phyloP scores from a whole-genome alignment of 1,284 basidiomycete species.

The Irpex lacteus region DNA sequence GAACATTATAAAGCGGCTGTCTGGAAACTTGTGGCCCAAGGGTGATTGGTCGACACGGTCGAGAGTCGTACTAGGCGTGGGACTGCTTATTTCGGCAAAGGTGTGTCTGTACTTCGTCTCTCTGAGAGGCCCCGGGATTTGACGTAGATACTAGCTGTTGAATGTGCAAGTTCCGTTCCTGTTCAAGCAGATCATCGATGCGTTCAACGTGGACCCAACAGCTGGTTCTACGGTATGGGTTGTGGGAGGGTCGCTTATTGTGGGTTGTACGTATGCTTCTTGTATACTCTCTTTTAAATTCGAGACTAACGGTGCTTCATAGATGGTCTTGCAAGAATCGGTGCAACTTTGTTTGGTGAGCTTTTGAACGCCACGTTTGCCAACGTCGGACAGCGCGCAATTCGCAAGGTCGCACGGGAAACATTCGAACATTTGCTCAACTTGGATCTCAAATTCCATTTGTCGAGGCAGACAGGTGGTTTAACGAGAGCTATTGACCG shows the following conservation, averaged over 20 bases:
- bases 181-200: conserved; percentile 92
- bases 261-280: conserved; percentile 73
- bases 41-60: conserved; percentile 72
- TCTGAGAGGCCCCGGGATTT: not conserved
- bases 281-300: not conserved
- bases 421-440: conserved; percentile 93
- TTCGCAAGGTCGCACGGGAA: conserved; percentile 89
- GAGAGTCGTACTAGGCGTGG: conserved; percentile 84
- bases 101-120: conserved; percentile 36
- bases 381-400: conserved; percentile 91
- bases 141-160: conserved; percentile 44
- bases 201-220: conserved; percentile 83
- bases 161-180: conserved; percentile 98
- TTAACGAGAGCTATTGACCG: conserved; percentile 95
- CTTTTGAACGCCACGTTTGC: conserved; percentile 96
- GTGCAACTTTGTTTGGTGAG: conserved; percentile 88
- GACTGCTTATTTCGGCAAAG: conserved; percentile 84
- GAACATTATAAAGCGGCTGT: conserved; percentile 60
- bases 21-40: conserved; percentile 73
- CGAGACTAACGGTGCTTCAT: not conserved
- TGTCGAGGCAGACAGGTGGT: conserved; percentile 93
- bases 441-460: conserved; percentile 91
- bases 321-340: conserved; percentile 92
- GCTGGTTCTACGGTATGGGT: conserved; percentile 86
- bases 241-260: conserved; percentile 83